Conservation (phyloP, 768 basidiomycete genomes). For the Mycena polygramma region DNA sequence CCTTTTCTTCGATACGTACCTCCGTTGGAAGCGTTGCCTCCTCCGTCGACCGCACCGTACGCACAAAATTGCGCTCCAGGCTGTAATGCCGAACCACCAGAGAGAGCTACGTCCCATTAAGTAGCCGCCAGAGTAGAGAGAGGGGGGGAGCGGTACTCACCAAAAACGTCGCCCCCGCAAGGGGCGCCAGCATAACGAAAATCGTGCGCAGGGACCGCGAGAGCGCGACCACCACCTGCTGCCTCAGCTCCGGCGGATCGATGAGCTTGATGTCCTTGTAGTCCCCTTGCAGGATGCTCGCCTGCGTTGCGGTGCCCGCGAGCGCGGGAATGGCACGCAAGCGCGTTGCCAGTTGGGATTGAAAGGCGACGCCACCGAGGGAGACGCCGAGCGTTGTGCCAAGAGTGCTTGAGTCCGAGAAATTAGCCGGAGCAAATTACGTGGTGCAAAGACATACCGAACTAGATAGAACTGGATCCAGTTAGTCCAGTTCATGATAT, state of each 20-base stretch:
- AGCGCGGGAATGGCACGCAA: conserved; percentile 22
- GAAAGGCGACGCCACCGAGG: conserved; percentile 29
- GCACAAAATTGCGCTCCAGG: conserved; percentile 21
- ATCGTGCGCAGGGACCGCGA: conserved; percentile 30
- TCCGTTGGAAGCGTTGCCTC: not conserved
- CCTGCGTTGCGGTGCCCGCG: conserved; percentile 9
- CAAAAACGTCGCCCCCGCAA: conserved; percentile 3
- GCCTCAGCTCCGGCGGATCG: conserved; percentile 9
- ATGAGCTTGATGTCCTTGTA: conserved; percentile 31
- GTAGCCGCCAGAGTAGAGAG: not conserved
- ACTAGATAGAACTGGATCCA: conserved; percentile 22
- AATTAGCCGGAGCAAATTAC: not conserved
- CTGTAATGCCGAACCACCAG: conserved; percentile 21
- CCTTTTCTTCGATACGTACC: not conserved
- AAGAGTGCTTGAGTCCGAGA: conserved; percentile 21
- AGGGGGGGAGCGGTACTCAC: not conserved
- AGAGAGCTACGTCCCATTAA: conserved; percentile 1
- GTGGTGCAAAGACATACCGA: conserved; percentile 1
- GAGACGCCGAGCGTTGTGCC: conserved; percentile 24
- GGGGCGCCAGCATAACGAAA: conserved; percentile 18
- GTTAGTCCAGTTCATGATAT: not conserved
- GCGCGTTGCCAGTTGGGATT: conserved; percentile 25
- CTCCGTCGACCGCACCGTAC: not conserved
- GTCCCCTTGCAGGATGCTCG: conserved; percentile 29
- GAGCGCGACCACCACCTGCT: conserved; percentile 22